Base-by-base conservation (phyloP, 768 basidiomycete genomes). In the Panus rudis region DNA sequence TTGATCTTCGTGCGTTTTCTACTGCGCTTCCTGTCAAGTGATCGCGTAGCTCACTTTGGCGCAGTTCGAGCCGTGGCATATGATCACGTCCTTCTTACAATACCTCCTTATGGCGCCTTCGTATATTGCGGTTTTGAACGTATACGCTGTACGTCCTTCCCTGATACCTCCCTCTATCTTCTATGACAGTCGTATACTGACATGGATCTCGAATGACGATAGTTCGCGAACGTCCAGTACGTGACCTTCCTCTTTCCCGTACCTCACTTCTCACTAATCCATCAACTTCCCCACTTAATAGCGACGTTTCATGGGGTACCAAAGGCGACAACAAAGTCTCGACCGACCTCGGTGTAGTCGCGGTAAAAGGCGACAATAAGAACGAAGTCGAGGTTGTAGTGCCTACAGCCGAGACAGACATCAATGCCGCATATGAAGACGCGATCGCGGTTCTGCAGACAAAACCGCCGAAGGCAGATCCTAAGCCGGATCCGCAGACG, bases 1-100 rank as follows among this genome's bases (percentile, higher is more conserved):
- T 52, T 98, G 8, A 73, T 93, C 37, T 92, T 92, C 65, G 88
- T 92, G 57, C 56, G 92, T 48, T n/a, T 25, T 28, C 24, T 19
- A 5, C n/a, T 32, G 30, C 12, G n/a, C 12, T 27, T 28, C 37
- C 33, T 34, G 6, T 14, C 13, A 24, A 24, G 27, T 21, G 32
- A 4, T n/a, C 37, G 19, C 20, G 37, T 19, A 39, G 31, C 42
- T 22, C 38, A 39, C 7, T 19, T 24, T 3, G 24, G 25, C 25
- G 20, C 57, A 94, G 81, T 81, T 96, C 53, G 92, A 98, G 52
- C 94, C 94, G 2, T 96, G 92, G 91, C 96, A 99, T 61, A 88
- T 99, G 91, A 72, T 99, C 55, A 97, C 96, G 0, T 90, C 86
- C 4, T 93, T 98, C 65, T 21, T 92, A n/a, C 94, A 92, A 60